Conservation (phyloP, 352 stramenopile species). For the Pythium graminicola region DNA sequence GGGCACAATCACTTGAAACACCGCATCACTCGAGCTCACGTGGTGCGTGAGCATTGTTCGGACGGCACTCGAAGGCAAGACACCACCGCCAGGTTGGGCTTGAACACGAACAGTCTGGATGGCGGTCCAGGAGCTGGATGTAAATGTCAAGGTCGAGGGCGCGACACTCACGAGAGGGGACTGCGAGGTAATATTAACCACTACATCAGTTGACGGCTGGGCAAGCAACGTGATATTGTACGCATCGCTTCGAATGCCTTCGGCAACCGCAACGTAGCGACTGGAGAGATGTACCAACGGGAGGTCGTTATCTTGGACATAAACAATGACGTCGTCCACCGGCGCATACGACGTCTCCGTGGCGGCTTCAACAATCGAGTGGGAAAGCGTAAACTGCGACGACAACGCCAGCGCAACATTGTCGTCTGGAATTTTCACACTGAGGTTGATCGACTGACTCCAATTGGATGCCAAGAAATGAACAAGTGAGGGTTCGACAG, state of each 20-base stretch:
- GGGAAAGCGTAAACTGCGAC: conserved; percentile 24
- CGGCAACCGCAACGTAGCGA: conserved; percentile 38
- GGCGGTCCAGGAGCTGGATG: conserved; percentile 29
- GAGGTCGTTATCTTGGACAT: conserved; percentile 48
- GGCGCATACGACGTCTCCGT: conserved; percentile 30
- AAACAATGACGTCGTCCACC: conserved; percentile 28
- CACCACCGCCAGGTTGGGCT: not conserved
- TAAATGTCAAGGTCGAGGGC: conserved; percentile 34
- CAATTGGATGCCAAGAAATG: conserved; percentile 45
- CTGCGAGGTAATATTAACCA: conserved; percentile 24
- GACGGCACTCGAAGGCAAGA: not conserved
- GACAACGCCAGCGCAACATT: conserved; percentile 18
- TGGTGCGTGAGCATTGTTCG: conserved; percentile 30
- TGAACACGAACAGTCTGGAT: conserved; percentile 31
- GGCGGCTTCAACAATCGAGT: conserved; percentile 32
- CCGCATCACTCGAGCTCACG: conserved; percentile 33
- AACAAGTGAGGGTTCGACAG: conserved; percentile 27
- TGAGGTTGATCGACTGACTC: conserved; percentile 26
- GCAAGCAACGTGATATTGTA: conserved; percentile 45
- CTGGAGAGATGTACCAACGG: conserved; percentile 46
- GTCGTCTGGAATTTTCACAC: conserved; percentile 24
- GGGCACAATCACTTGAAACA: conserved; percentile 32
- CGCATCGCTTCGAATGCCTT: conserved; percentile 40
- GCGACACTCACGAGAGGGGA: conserved; percentile 24
- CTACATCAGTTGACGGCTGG: conserved; percentile 33